These are phyloP conservation scores for Pythium periplocum DNA, from an alignment of 352 stramenopile species.

Conservation along the genomic window DNA sequence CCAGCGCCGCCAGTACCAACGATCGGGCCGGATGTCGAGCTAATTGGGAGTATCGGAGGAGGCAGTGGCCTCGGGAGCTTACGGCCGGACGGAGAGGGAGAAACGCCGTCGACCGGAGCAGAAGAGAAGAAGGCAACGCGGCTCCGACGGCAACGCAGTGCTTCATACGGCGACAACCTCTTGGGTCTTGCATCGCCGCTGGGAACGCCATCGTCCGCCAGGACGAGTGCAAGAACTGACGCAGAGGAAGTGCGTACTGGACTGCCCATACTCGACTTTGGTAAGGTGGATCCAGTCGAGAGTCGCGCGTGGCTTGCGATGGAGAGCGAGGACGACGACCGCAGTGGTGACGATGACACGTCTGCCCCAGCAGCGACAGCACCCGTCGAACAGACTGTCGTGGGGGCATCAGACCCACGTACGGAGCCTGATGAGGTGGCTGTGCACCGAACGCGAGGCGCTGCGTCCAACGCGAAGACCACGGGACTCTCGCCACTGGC, in stretches of 20 bases:
- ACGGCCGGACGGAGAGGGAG: too few species aligned
- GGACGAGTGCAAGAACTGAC: not conserved
- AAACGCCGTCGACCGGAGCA: too few species aligned
- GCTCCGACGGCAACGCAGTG: conserved; percentile 1
- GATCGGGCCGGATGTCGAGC: conserved; percentile 30
- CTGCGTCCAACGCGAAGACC: not conserved
- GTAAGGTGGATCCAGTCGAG: conserved; percentile 34
- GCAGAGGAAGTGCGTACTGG: conserved; percentile 6
- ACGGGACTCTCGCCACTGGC: conserved; percentile 29
- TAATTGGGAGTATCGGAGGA: conserved; percentile 5
- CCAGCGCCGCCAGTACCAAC: conserved; percentile 43
- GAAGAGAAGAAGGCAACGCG: conserved; percentile 6
- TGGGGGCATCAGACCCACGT: too few species aligned
- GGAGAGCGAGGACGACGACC: conserved; percentile 8
- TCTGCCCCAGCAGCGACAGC: too few species aligned
- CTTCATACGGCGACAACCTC: too few species aligned
- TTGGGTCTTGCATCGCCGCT: not conserved
- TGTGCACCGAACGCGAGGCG: too few species aligned
- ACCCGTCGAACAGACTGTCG: too few species aligned
- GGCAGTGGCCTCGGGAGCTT: too few species aligned
- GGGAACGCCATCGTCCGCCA: conserved; percentile 9
- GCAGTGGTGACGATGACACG: not conserved
- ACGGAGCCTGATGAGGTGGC: too few species aligned
- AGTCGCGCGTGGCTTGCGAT: conserved; percentile 20
- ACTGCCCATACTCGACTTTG: conserved; percentile 16